Evolutionary conservation across 2,329 filamentous ascomycete species (phyloP), one percentile per base, ranked within the genome.

Genomic region (Colletotrichum abscissum): DNA sequence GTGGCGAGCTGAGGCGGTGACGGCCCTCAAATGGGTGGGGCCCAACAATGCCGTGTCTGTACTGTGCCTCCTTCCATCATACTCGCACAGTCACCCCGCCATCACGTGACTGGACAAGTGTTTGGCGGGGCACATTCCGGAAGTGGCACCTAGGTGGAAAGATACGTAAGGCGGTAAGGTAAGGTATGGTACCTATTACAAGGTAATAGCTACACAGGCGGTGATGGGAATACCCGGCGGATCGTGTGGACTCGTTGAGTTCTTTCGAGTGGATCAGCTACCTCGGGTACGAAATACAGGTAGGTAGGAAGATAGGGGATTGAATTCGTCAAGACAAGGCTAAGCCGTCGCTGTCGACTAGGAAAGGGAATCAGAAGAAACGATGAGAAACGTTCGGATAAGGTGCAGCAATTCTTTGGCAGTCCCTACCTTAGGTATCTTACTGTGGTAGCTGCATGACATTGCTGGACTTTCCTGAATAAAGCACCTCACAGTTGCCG

Each of bases 71-170:
- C 35, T 64, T 11, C 22, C 14, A 2, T 7, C 0, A 1, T 24
- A 8, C 16, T 60, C 30, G 22, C 67, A 73, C 70, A 55, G 70
- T 73, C 67, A 73, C 67, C 70, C 70, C 70, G 70, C 70, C 60
- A 73, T 73, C 70, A 73, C 70, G 70, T 73, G 70, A 73, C 49
- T 1, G 0, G 1, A 6, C 12, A 6, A 5, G 26, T n/a, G 26
- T 55, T 59, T 73, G 70, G 70, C 67, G 70, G 70, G 70, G 70
- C 70, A 73, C 28, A 6, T 28, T 70, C 55, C 67, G 42, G 22
- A 62, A 65, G 60, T 54, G 33, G 33, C n/a, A n/a, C 42, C 42
- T 11, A 14, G 22, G 12, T 42, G 38, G 38, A 19, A 19, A 19
- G 38, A 42, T 42, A 56, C 24, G 22, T 56, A 49, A 22, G 42